These are phyloP conservation scores for Xylariaceae sp. DNA, from an alignment of 2,329 filamentous ascomycete species.

Conservation along the genomic window DNA sequence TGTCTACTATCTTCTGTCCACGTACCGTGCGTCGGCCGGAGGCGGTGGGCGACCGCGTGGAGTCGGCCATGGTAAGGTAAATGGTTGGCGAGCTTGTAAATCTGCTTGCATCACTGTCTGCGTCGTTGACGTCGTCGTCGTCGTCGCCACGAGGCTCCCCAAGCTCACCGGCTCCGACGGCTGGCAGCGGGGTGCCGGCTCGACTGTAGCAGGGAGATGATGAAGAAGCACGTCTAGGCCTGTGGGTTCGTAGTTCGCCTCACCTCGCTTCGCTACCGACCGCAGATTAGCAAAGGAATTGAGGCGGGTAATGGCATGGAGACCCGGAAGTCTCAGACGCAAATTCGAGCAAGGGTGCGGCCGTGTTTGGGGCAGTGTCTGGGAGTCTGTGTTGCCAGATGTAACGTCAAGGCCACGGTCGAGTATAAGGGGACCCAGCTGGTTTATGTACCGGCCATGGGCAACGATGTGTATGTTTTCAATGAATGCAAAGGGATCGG, in stretches of 20 bases:
- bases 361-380: not conserved
- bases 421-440: conserved; percentile 7
- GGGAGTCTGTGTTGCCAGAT: not conserved
- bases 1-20: conserved; percentile 56
- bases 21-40: conserved; percentile 52
- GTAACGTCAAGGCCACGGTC: not conserved
- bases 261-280: not conserved
- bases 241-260: conserved; percentile 9
- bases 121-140: conserved; percentile 7
- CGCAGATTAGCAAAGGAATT: not conserved
- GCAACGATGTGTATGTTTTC: conserved; percentile 2
- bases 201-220: not conserved
- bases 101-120: conserved; percentile 29
- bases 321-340: not conserved
- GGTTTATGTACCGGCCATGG: conserved; percentile 1
- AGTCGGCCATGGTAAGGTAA: conserved; percentile 40
- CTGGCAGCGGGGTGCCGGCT: conserved; percentile 6
- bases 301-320: not conserved
- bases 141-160: conserved; percentile 1
- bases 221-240: not conserved
- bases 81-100: conserved; percentile 10
- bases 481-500: conserved; percentile 5
- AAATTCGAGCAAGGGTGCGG: not conserved
- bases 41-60: conserved; percentile 39
- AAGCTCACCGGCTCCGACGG: conserved; percentile 5